Conservation (phyloP, 140 eudicot species). For the Flaveria floridana region DNA sequence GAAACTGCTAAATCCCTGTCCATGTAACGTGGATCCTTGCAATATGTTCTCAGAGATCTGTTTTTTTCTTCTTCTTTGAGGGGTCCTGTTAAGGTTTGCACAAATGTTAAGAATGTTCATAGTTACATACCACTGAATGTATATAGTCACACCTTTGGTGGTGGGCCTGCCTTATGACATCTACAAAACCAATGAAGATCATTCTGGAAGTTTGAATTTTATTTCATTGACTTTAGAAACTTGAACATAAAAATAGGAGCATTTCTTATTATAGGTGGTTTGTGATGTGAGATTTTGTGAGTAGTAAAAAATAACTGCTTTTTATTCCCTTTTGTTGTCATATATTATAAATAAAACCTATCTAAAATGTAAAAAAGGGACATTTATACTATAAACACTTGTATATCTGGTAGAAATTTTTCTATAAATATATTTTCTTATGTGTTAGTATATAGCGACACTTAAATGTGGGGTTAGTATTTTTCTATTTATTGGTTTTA, state of each 20-base stretch:
- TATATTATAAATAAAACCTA: conserved; percentile 5
- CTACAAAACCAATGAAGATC: conserved; percentile 12
- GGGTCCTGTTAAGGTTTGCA: conserved; percentile 1
- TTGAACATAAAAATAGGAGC: conserved; percentile 21
- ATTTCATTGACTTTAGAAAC: conserved; percentile 14
- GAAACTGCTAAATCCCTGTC: conserved; percentile 13
- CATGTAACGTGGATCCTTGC: not conserved
- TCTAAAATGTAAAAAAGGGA: not conserved
- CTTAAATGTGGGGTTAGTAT: not conserved
- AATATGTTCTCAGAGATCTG: not conserved
- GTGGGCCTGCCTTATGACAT: conserved; percentile 8
- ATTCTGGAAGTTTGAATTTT: conserved; percentile 13
- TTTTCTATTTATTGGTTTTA: conserved; percentile 13
- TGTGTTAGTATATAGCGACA: not conserved
- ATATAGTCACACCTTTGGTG: not conserved
- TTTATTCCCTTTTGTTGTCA: not conserved
- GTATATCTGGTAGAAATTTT: not conserved
- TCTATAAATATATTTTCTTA: not conserved
- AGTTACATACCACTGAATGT: not conserved
- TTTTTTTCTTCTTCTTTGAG: not conserved
- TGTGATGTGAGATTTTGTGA: not conserved
- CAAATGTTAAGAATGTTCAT: not conserved
- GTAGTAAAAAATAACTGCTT: not conserved
- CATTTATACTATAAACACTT: not conserved
- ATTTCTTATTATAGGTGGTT: conserved; percentile 22